phyloP scores from a whole-genome alignment of 371 early-diverging fungal species.

The Mucor velutinosus region DNA sequence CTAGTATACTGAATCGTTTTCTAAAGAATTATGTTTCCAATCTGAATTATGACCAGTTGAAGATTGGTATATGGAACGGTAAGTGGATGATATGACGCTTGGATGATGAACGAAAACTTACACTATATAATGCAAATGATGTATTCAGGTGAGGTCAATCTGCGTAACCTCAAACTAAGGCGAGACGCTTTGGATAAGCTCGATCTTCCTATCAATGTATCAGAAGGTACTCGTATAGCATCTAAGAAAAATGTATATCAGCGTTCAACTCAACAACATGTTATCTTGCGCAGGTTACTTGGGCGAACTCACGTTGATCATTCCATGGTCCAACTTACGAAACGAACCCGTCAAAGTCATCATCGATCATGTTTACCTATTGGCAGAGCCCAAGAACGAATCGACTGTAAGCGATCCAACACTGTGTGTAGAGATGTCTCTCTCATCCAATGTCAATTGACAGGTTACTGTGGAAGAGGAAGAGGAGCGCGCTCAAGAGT shows the following conservation, averaged over 20 bases:
- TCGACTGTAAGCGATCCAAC: slow-evolving; percentile 26
- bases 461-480: slow-evolving; percentile 71
- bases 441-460: background rate
- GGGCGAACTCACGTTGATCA: slow-evolving; percentile 77
- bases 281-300: slow-evolving; percentile 60
- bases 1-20: slow-evolving; percentile 75
- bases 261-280: too few species aligned
- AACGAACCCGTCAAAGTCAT: slow-evolving; percentile 79
- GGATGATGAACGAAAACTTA: background rate
- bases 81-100: slow-evolving; percentile 1
- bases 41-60: slow-evolving; percentile 85
- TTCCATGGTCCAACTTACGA: slow-evolving; percentile 90
- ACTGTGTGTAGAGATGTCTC: too few species aligned
- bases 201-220: slow-evolving; percentile 81
- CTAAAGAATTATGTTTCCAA: slow-evolving; percentile 89
- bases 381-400: slow-evolving; percentile 75
- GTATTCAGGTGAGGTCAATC: slow-evolving; percentile 74
- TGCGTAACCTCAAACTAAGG: slow-evolving; percentile 74
- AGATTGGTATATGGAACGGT: slow-evolving; percentile 89
- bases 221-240: slow-evolving; percentile 60
- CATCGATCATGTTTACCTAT: slow-evolving; percentile 76
- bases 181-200: slow-evolving; percentile 83
- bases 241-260: too few species aligned
- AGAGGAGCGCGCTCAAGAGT: slow-evolving; percentile 75
- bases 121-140: background rate